phyloP scores from a whole-genome alignment of 495 filamentous ascomycete species.

The Zalerion maritima region DNA sequence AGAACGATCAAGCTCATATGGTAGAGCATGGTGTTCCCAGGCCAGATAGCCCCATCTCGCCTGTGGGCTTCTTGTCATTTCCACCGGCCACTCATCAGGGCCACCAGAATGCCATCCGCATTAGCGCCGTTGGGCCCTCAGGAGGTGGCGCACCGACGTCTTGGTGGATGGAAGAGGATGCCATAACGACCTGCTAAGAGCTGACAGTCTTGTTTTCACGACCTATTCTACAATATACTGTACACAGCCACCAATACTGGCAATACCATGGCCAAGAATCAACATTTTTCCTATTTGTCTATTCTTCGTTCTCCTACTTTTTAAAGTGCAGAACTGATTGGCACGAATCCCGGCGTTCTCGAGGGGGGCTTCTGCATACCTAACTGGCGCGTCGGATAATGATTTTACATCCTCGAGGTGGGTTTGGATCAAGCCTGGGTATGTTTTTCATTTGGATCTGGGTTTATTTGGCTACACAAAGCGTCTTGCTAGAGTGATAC shows the following conservation, averaged over 20 bases:
- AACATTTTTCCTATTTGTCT: conserved; percentile 3
- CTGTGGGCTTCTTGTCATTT: conserved; percentile 11
- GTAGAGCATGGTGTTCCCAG: conserved; percentile 14
- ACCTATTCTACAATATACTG: conserved; percentile 1
- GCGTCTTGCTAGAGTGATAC: conserved; percentile 6
- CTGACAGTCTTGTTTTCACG: too few species aligned
- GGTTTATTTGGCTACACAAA: conserved; percentile 2
- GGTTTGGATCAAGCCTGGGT: conserved; percentile 11
- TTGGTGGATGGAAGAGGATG: conserved; percentile 6
- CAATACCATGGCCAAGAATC: conserved; percentile 5
- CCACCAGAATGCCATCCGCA: conserved; percentile 28
- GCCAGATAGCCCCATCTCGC: conserved; percentile 24
- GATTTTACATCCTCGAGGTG: too few species aligned
- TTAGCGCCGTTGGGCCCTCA: conserved; percentile 28
- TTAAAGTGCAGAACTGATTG: conserved; percentile 3
- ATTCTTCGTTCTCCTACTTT: conserved; percentile 1
- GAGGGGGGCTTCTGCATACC: too few species aligned
- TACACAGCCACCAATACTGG: conserved; percentile 6
- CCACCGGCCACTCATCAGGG: conserved; percentile 14
- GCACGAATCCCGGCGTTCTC: conserved; percentile 1
- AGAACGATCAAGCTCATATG: conserved; percentile 4
- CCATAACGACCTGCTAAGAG: too few species aligned
- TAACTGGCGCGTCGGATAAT: too few species aligned
- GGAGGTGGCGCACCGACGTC: conserved; percentile 5
- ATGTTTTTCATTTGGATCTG: conserved; percentile 9